phyloP scores from a whole-genome alignment of 1,284 basidiomycete genomes.

The Marasmius fiardii region DNA sequence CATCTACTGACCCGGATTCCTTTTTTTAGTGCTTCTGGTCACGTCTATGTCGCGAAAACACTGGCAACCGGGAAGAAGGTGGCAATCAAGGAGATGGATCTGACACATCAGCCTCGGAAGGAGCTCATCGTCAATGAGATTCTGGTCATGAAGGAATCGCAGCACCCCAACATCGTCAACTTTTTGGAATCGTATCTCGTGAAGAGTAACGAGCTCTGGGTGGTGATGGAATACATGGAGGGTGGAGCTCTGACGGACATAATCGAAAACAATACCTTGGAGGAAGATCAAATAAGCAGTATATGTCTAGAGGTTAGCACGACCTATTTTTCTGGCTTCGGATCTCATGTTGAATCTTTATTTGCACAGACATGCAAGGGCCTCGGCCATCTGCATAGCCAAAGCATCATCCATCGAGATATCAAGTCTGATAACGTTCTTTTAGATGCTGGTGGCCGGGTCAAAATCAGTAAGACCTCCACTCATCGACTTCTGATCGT shows the following conservation, averaged over 20 bases:
- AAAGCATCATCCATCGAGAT: slow-evolving; percentile 96
- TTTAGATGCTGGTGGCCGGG: slow-evolving; percentile 86
- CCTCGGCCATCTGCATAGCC: slow-evolving; percentile 87
- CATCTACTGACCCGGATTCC: neutral
- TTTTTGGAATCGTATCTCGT: slow-evolving; percentile 93
- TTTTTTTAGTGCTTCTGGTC: slow-evolving; percentile 80
- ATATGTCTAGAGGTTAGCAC: slow-evolving; percentile 85
- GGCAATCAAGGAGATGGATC: slow-evolving; percentile 99
- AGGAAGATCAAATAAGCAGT: slow-evolving; percentile 95
- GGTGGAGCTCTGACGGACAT: slow-evolving; percentile 97
- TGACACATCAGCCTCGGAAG: slow-evolving; percentile 93
- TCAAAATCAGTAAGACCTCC: slow-evolving; percentile 87
- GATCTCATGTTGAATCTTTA: neutral
- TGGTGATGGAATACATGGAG: slow-evolving; percentile 99
- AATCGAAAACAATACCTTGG: slow-evolving; percentile 95
- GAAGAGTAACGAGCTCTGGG: slow-evolving; percentile 94
- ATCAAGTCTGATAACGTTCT: slow-evolving; percentile 99
- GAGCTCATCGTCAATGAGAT: slow-evolving; percentile 99
- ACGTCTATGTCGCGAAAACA: slow-evolving; percentile 98
- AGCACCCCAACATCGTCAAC: slow-evolving; percentile 99
- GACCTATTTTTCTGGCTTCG: neutral
- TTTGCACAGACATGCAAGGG: slow-evolving; percentile 90
- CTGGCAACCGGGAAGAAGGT: slow-evolving; percentile 87
- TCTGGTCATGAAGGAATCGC: slow-evolving; percentile 97
- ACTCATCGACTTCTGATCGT: neutral